A percentile compares a stretch with the other conserved stretches of the same genome.
These are phyloP conservation scores for Mycena citricolor DNA, from an alignment of 1,284 basidiomycete species.

Conservation along the genomic window DNA sequence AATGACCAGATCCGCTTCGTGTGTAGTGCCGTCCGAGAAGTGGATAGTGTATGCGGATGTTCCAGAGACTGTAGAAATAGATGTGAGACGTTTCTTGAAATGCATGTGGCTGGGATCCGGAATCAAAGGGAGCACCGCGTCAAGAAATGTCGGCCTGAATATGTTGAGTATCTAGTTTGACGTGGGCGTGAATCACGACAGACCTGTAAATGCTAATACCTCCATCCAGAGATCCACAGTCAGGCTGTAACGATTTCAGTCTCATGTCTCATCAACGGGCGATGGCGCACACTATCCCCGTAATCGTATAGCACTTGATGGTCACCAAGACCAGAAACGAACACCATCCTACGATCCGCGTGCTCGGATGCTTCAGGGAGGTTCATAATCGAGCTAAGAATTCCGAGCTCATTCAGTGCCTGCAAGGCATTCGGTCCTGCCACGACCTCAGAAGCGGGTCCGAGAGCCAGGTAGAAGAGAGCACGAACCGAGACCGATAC, in stretches of 20 bases:
- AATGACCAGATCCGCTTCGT: conserved; percentile 51
- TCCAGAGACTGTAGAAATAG: conserved; percentile 32
- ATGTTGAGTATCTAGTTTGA: neutral
- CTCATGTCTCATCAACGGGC: no score
- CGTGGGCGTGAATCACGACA: no score
- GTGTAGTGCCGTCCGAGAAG: conserved; percentile 47
- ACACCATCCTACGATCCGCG: conserved; percentile 37
- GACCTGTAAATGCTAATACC: conserved; percentile 46
- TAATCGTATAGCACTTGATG: conserved; percentile 47
- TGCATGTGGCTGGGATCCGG: conserved; percentile 39
- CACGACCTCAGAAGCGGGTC: neutral
- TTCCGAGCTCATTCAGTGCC: conserved; percentile 43
- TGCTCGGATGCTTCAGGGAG: conserved; percentile 36
- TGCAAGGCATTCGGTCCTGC: conserved; percentile 52
- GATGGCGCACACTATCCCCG: conserved; percentile 31
- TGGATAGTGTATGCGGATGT: conserved; percentile 35
- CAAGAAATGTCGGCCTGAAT: conserved; percentile 48
- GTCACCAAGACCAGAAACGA: conserved; percentile 40
- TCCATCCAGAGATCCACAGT: no score
- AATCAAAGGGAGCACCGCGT: conserved; percentile 46
- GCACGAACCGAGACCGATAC: conserved; percentile 47
- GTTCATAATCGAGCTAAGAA: conserved; percentile 41
- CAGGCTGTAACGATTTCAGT: no score
- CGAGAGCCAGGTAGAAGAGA: neutral
- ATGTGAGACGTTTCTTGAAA: conserved; percentile 52